Evolutionary conservation across 371 early-diverging fungal species (phyloP), one percentile per base, ranked within the genome.

Genomic region (Mucor velutinosus): DNA sequence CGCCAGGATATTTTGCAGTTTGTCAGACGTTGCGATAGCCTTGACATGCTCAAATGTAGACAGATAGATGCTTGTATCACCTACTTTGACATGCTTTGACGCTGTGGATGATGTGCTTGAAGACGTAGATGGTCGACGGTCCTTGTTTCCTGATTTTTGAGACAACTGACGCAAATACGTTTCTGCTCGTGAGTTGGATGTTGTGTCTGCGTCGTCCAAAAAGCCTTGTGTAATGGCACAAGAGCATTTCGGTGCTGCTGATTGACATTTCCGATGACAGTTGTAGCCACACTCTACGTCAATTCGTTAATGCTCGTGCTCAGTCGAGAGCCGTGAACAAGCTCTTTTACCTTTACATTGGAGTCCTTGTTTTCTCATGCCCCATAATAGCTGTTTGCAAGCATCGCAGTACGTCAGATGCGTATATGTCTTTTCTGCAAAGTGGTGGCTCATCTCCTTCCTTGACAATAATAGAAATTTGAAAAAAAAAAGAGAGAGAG

Each of bases 1-100:
- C n/a, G 75, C 76, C 21, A 78, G 60, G 11, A 78, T 67, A 21
- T 62, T 71, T 37, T 77, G 75, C n/a, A 80, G 66, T 21, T 80
- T 74, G 15, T 74, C 70, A 10, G 76, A 73, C 21, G 74, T 63
- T 15, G 51, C 35, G 15, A 74, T 55, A 17, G 58, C 65, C 4
- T 60, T 25, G 14, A 69, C 35, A 51, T 63, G 53, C 10, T 51
- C n/a, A 30, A 60, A 51, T 17, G 58, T 59, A 4, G 69, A 64
- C 37, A 27, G 53, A 53, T 53, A 53, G 12, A 53, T 15, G 6
- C 27, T 27, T 25, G 27, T 53, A 53, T 15, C 17, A 15, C 33
- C 33, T n/a, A 17, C 19, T 32, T 30, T 32, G 33, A n/a, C n/a
- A 32, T 57, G 57, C n/a, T n/a, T 57, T 32, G 57, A 33, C 14